Percentiles rank a stretch among this genome's conserved stretches.
Conservation (phyloP, 2,329 filamentous ascomycete species). For the Phialocephala subalpina region DNA sequence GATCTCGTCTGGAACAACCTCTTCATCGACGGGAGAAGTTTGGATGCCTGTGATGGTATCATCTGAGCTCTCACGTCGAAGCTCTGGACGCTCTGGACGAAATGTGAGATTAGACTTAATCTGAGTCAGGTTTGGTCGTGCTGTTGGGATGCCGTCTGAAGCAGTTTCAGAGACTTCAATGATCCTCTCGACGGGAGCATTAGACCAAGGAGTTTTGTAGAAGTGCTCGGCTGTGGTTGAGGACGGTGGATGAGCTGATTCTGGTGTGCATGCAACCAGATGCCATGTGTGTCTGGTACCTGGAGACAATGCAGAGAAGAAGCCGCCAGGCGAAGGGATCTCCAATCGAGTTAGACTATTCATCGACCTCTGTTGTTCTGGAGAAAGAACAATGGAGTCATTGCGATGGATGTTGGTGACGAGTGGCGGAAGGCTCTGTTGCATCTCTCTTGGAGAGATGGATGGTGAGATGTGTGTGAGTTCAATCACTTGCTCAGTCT, state of each 20-base stretch:
- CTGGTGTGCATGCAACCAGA: conserved; percentile 60
- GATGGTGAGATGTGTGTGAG: conserved; percentile 40
- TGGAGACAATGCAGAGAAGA: conserved; percentile 86
- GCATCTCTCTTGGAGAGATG: conserved; percentile 56
- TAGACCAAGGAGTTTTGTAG: conserved; percentile 82
- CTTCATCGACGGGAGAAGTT: conserved; percentile 46
- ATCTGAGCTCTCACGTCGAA: conserved; percentile 46
- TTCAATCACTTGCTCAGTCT: conserved; percentile 63
- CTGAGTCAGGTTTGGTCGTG: conserved; percentile 59
- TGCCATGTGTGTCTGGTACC: conserved; percentile 85
- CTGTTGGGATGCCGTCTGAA: conserved; percentile 72
- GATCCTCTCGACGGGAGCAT: conserved; percentile 69
- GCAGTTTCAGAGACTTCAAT: conserved; percentile 63
- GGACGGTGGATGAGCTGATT: conserved; percentile 70
- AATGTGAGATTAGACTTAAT: conserved; percentile 45
- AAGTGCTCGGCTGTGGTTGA: conserved; percentile 94
- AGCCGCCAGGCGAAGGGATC: conserved; percentile 89
- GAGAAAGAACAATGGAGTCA: conserved; percentile 51
- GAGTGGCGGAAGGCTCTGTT: conserved; percentile 58
- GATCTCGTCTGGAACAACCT: conserved; percentile 70
- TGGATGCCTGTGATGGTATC: conserved; percentile 48
- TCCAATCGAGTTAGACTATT: conserved; percentile 82
- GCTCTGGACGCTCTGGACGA: conserved; percentile 36
- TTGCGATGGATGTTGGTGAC: conserved; percentile 51
- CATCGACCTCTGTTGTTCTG: conserved; percentile 65